Percentiles rank a stretch among this genome's conserved stretches.
phyloP scores from a whole-genome alignment of 78 protist species.

The Isochrysis galbana region DNA sequence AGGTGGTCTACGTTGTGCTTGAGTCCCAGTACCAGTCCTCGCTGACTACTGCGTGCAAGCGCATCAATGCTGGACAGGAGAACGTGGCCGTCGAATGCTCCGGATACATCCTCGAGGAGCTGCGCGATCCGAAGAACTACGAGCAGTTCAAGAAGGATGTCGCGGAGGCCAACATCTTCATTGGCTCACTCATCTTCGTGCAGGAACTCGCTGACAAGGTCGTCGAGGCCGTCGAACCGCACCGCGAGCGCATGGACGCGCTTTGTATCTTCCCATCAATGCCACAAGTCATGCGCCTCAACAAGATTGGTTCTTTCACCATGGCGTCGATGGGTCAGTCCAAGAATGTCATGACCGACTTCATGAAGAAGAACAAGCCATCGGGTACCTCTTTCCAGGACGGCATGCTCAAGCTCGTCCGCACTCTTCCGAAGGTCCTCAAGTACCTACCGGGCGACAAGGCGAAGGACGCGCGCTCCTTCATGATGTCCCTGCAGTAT shows the following conservation, averaged over 20 bases:
- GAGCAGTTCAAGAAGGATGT: constrained; percentile 49
- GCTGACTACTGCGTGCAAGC: constrained; percentile 21
- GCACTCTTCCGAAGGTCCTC: constrained; percentile 58
- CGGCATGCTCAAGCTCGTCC: constrained; percentile 52
- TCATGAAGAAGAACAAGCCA: constrained; percentile 42
- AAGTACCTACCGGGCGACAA: constrained; percentile 52
- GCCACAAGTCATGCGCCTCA: constrained; percentile 52
- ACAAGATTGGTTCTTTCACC: constrained; percentile 30
- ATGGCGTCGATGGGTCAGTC: constrained; percentile 19
- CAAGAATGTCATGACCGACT: constrained; percentile 22
- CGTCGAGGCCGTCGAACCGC: constrained; percentile 48
- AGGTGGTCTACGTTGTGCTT: constrained; percentile 58
- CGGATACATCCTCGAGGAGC: constrained; percentile 55
- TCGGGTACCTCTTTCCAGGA: constrained; percentile 45
- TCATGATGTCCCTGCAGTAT: constrained; percentile 53
- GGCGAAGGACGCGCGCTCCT: constrained; percentile 57
- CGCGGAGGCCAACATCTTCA: constrained; percentile 47
- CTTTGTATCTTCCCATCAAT: constrained; percentile 48
- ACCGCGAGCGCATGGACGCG: constrained; percentile 46
- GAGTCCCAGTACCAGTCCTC: constrained; percentile 59
- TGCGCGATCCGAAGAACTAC: constrained; percentile 49
- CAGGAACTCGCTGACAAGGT: constrained; percentile 61
- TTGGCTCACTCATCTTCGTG: constrained; percentile 59
- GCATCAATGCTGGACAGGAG: constrained; percentile 19
- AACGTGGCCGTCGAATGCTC: constrained; percentile 35